These are phyloP conservation scores for Crassisporium funariophilum DNA, from an alignment of 768 basidiomycete genomes.

Conservation along the genomic window DNA sequence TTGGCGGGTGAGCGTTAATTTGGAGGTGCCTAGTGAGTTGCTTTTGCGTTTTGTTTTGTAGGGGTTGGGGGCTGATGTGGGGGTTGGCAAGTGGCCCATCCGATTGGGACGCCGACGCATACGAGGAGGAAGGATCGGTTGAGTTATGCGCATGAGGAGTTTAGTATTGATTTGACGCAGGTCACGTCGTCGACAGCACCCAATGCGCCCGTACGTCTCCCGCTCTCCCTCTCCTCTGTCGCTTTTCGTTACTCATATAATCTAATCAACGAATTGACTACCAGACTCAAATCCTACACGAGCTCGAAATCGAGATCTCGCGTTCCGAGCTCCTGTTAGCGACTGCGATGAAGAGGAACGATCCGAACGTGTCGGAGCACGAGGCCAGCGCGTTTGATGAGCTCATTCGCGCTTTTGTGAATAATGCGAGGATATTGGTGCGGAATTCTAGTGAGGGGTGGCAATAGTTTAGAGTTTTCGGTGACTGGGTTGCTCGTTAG, in stretches of 20 bases:
- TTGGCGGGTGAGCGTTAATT: slow-evolving; percentile 90
- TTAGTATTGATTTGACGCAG: slow-evolving; percentile 91
- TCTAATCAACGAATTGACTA: slow-evolving; percentile 5
- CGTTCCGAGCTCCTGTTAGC: slow-evolving; percentile 71
- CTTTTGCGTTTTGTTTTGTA: neutral
- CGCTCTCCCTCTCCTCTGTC: neutral
- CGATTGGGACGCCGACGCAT: slow-evolving; percentile 59
- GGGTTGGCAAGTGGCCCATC: slow-evolving; percentile 50
- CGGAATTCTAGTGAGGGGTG: slow-evolving; percentile 54
- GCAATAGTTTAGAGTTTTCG: no score
- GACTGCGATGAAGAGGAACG: slow-evolving; percentile 68
- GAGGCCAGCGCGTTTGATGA: slow-evolving; percentile 86
- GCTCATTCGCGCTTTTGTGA: slow-evolving; percentile 88
- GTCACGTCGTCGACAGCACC: slow-evolving; percentile 62
- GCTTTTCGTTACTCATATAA: slow-evolving; percentile 1
- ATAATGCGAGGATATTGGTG: slow-evolving; percentile 87
- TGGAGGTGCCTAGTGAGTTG: slow-evolving; percentile 83
- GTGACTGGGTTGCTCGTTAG: no score
- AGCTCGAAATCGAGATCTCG: slow-evolving; percentile 88
- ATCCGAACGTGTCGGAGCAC: slow-evolving; percentile 56
- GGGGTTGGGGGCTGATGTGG: neutral
- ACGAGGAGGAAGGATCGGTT: slow-evolving; percentile 86
- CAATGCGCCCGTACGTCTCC: slow-evolving; percentile 48
- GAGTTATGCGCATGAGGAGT: slow-evolving; percentile 93
- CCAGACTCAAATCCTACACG: slow-evolving; percentile 70